Evolutionary conservation across 2,329 filamentous ascomycete species (phyloP).

Genomic region (Colletotrichum trifolii): DNA sequence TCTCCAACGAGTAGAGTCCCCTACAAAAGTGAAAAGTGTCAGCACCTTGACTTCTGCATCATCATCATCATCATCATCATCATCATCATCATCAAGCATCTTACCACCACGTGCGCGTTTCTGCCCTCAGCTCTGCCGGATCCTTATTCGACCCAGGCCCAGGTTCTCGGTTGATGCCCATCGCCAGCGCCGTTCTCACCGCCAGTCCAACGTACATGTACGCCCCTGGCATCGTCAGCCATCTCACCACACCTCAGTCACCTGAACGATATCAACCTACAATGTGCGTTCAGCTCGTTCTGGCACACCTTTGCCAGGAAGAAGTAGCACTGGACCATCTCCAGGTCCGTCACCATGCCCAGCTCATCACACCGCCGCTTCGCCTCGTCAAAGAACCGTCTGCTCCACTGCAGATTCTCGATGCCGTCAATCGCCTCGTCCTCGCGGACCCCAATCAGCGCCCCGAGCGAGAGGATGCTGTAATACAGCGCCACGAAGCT

Average conservation of each 20-base stretch:
- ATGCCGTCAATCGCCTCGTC: slow-evolving; percentile 55
- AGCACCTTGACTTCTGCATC: too few species aligned
- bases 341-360: slow-evolving; percentile 56
- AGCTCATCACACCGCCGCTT: slow-evolving; percentile 50
- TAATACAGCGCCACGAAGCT: slow-evolving; percentile 61
- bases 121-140: slow-evolving; percentile 46
- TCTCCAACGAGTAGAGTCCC: slow-evolving; percentile 57
- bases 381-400: slow-evolving; percentile 57
- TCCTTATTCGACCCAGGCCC: slow-evolving; percentile 44
- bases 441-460: slow-evolving; percentile 56
- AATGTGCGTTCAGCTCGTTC: slow-evolving; percentile 59
- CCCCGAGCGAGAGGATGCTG: slow-evolving; percentile 57
- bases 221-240: slow-evolving; percentile 43
- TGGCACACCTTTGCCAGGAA: slow-evolving; percentile 61
- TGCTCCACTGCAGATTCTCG: slow-evolving; percentile 57
- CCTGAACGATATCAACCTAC: slow-evolving; percentile 41
- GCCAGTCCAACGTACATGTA: slow-evolving; percentile 62
- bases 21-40: slow-evolving; percentile 36
- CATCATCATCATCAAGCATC: slow-evolving; percentile 22
- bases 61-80: rapidly evolving
- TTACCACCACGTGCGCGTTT: slow-evolving; percentile 59
- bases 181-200: slow-evolving; percentile 57
- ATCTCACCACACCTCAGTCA: not conserved
- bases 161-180: slow-evolving; percentile 58
- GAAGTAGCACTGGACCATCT: slow-evolving; percentile 60